Evolutionary conservation across 441 rosid genomes (phyloP), one percentile per base, ranked within the genome.

Genomic region (Pelargonium exstipulatum): DNA sequence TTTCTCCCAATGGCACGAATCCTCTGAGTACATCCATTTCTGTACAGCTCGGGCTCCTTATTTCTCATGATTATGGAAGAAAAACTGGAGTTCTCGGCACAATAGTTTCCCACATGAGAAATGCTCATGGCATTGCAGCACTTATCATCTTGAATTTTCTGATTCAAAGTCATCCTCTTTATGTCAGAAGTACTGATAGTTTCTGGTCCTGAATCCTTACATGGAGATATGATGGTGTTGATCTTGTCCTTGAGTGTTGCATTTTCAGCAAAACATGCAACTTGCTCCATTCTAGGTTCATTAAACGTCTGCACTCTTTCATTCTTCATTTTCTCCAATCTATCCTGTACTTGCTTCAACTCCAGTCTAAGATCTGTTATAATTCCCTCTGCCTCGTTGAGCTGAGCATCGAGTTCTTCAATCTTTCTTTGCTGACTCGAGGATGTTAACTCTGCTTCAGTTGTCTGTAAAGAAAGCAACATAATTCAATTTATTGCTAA

Each of bases 321-420:
- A 65, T 57, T 69, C 0, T 72, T 69, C 65, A 75, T 71, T 78
- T 66, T 87, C 70, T 85, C 90, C 77, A 88, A 80, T 83, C 85
- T 91, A 65, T 85, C 84, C 58, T 78, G 94, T 26, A 84, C 76
- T 82, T 79, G 85, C 73, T 84, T 84, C 80, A 89, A 78, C 78
- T 89, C 97, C 69, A 83, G 71, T 76, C 91, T 85, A 49, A 93
- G 90, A 74, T 89, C 98, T 76, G 84, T 87, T 40, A 91, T 96
- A 61, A 87, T 87, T 76, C 84, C 95, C 83, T 91, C 92, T 74
- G 97, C 93, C 83, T 89, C 98, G 70, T 90, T 87, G 64, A 93
- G 89, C 73, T 83, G 97, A 72, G 95, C 90, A 79, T 93, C 96
- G 65, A 93, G 93, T 77, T 86, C 98, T 42, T 85, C 92, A 69